Conservation (phyloP, 2,329 filamentous ascomycete genomes). For the Byssochlamys sp. region DNA sequence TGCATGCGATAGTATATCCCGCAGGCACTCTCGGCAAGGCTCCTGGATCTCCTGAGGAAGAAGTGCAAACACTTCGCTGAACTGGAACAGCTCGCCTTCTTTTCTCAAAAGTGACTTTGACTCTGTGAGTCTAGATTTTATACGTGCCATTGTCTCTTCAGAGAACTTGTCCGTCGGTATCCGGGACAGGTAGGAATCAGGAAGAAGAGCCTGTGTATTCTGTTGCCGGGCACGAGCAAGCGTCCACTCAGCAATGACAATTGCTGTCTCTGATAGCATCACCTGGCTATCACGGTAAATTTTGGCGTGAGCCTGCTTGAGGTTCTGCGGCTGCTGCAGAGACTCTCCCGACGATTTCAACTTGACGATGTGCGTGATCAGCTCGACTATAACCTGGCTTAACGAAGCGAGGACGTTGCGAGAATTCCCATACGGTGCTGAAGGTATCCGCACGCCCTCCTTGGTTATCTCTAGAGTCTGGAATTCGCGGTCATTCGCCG, state of each 20-base stretch:
- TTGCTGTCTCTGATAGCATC: conserved; percentile 29
- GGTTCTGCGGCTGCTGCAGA: conserved; percentile 22
- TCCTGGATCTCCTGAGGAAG: conserved; percentile 19
- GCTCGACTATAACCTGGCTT: conserved; percentile 33
- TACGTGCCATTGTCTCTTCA: conserved; percentile 7
- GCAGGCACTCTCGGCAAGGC: conserved; percentile 15
- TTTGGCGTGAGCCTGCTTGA: conserved; percentile 33
- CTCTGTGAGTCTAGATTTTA: conserved; percentile 22
- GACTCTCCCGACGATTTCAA: conserved; percentile 21
- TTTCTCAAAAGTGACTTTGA: conserved; percentile 23
- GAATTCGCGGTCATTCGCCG: conserved; percentile 33
- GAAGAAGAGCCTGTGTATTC: conserved; percentile 17
- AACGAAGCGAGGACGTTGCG: conserved; percentile 31
- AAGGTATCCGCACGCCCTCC: conserved; percentile 19
- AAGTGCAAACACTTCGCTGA: conserved; percentile 21
- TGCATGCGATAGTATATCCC: conserved; percentile 11
- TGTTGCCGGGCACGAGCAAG: conserved; percentile 25
- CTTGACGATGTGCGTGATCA: conserved; percentile 29
- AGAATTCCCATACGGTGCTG: conserved; percentile 23
- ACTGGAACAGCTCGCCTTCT: conserved; percentile 27
- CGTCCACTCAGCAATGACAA: conserved; percentile 31
- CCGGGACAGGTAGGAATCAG: conserved; percentile 21
- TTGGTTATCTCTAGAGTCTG: conserved; percentile 25
- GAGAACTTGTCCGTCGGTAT: conserved; percentile 21
- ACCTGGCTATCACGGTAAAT: conserved; percentile 35